These are phyloP conservation scores for Lobosporangium transversale DNA, from an alignment of 192 early-diverging fungal genomes.

Conservation along the genomic window DNA sequence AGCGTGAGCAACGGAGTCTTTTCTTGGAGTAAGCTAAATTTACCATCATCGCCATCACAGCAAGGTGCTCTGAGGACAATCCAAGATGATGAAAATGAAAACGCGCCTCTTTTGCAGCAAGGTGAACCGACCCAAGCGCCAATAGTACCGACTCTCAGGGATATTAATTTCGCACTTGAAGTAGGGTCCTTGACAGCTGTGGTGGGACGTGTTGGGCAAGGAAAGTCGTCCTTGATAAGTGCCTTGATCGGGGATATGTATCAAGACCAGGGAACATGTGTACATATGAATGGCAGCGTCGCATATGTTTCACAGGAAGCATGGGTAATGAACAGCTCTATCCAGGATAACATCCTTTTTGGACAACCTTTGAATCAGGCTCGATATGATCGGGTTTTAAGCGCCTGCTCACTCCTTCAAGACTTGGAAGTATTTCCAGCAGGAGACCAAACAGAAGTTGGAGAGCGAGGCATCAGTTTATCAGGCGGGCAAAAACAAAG, in stretches of 20 bases:
- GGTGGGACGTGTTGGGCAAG: slow-evolving; percentile 56
- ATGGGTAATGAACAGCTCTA: slow-evolving; percentile 33
- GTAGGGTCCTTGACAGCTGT: slow-evolving; percentile 22
- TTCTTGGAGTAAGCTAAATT: slow-evolving; percentile 18
- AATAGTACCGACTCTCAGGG: neutral
- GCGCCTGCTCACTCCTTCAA: slow-evolving; percentile 15
- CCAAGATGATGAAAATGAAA: neutral
- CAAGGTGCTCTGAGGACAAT: too few relatives aligned
- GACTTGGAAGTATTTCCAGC: slow-evolving; percentile 32
- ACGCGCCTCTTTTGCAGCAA: slow-evolving; percentile 10
- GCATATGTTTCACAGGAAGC: slow-evolving; percentile 68
- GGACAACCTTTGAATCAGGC: slow-evolving; percentile 67
- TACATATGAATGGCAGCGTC: slow-evolving; percentile 66
- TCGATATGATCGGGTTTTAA: slow-evolving; percentile 58
- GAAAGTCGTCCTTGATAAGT: slow-evolving; percentile 59
- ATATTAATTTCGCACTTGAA: slow-evolving; percentile 53
- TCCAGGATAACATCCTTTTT: slow-evolving; percentile 87
- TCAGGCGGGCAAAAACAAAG: slow-evolving; percentile 91
- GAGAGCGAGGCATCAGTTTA: slow-evolving; percentile 62
- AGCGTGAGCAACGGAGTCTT: slow-evolving; percentile 10
- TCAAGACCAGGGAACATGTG: slow-evolving; percentile 63
- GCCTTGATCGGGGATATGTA: slow-evolving; percentile 90
- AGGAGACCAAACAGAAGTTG: slow-evolving; percentile 58
- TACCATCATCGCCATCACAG: too few relatives aligned
- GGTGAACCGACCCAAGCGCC: neutral